A percentile compares a stretch with the other conserved stretches of the same genome.
These are phyloP conservation scores for Lichtheimia ramosa DNA, from an alignment of 371 early-diverging fungal genomes.

Conservation along the genomic window DNA sequence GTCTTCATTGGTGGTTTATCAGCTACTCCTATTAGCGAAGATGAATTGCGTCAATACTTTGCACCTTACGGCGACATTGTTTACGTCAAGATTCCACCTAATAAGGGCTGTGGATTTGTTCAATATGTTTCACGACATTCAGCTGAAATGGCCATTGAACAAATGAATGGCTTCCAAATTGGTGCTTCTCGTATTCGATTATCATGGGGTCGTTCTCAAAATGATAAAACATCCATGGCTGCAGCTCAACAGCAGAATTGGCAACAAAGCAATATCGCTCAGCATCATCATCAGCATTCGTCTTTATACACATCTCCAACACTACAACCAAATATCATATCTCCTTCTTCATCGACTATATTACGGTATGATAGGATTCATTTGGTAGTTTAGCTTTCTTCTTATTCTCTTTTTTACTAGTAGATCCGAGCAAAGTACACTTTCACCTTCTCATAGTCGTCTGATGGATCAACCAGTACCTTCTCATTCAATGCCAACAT, in stretches of 20 bases:
- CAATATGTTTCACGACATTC: slow-evolving; percentile 77
- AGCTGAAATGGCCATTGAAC: slow-evolving; percentile 85
- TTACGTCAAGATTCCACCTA: slow-evolving; percentile 91
- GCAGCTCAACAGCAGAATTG: slow-evolving; percentile 51
- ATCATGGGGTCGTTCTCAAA: slow-evolving; percentile 84
- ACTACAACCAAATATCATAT: no score
- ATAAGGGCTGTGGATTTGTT: slow-evolving; percentile 93
- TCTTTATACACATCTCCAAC: no score
- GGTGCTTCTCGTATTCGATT: slow-evolving; percentile 81
- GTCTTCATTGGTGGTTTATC: slow-evolving; percentile 91
- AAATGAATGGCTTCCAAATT: slow-evolving; percentile 83
- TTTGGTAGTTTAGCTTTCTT: no score
- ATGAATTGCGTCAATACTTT: slow-evolving; percentile 78
- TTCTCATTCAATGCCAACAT: no score
- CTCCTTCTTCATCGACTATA: no score
- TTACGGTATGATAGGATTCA: no score
- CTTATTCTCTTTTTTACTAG: no score
- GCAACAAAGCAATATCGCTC: slow-evolving; percentile 72
- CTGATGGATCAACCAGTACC: no score
- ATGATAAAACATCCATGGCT: slow-evolving; percentile 4
- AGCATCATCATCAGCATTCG: slow-evolving; percentile 33
- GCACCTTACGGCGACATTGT: slow-evolving; percentile 83
- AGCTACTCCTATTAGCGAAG: slow-evolving; percentile 72
- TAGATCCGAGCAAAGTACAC: no score
- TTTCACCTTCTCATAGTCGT: no score